Evolutionary conservation across 1,284 basidiomycete genomes (phyloP), one percentile per base, ranked within the genome.

Genomic region (Rhodotorula glutinis): DNA sequence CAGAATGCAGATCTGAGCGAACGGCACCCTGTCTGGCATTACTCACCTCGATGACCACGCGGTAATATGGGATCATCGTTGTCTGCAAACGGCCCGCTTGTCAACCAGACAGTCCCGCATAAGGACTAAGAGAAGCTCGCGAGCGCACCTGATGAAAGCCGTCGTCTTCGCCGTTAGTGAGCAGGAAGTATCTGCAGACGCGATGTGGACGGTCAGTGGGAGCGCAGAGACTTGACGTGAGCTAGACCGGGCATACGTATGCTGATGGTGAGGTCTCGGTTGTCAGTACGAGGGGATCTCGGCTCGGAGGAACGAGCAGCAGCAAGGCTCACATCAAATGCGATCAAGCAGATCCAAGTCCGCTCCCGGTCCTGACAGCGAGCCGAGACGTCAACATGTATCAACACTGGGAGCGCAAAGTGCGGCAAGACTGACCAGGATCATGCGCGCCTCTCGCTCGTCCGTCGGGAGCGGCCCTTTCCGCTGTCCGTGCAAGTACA

Each of bases 361-460:
- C 61, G 58, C 41, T 68, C 69, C 4, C 57, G 57, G 47, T 67
- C 66, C 43, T 57, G 44, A 21, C 14, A 38, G 16, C 29, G 29
- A 33, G 29, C 52, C 5, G 10, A 14, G 30, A 27, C 14, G 55
- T 13, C 19, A 46, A 17, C 4, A n/a, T 17, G 40, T 19, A 41
- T 9, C n/a, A 55, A 21, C 4, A 16, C 25, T 14, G 27, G 4
- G 11, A 13, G 25, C 25, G 2, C 27, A n/a, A 27, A 17, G 11
- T 51, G 4, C 33, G 11, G 4, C 11, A 7, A 44, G n/a, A 25
- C 55, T 27, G 27, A 56, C 56, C 16, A 66, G 33, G n/a, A 60
- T 55, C 29, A 54, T 19, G 3, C 69, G 60, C 21, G 67, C 66
- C 29, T 71, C 66, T 21, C 29, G 19, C 27, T 68, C 62, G 29